Percentiles rank a stretch among this genome's conserved stretches.
phyloP scores from a whole-genome alignment of 75 land plant genomes.

The Larix kaempferi region DNA sequence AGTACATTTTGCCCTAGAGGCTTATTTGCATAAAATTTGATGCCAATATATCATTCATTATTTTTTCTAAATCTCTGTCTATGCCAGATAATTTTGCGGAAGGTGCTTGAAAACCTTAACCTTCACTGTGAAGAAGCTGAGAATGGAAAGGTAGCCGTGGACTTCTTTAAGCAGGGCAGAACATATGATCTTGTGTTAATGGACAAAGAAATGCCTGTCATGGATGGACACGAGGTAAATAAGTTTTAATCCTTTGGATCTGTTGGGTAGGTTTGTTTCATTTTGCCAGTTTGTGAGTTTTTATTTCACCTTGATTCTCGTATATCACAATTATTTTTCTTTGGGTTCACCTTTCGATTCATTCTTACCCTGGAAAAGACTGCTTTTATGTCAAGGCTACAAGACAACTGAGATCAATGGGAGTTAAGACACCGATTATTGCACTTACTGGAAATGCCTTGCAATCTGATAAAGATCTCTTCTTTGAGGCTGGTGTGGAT shows the following conservation, averaged over 20 bases:
- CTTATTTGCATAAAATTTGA: not conserved
- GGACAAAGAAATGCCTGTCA: slow-evolving; percentile 72
- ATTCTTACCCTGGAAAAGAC: not conserved
- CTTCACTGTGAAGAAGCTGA: slow-evolving; percentile 57
- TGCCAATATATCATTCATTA: not conserved
- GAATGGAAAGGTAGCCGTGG: slow-evolving; percentile 57
- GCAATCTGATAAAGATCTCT: slow-evolving; percentile 44
- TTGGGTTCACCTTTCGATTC: not conserved
- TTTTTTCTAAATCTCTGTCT: not conserved
- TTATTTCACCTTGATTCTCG: not conserved
- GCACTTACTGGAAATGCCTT: slow-evolving; percentile 54
- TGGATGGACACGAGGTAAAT: slow-evolving; percentile 65
- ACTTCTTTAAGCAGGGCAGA: slow-evolving; percentile 36
- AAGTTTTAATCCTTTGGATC: not conserved
- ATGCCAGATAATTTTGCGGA: slow-evolving; percentile 46
- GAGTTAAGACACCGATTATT: slow-evolving; percentile 58
- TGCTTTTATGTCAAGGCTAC: slow-evolving; percentile 32
- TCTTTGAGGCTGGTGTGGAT: slow-evolving; percentile 60
- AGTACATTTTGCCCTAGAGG: not conserved
- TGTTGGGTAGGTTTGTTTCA: not conserved
- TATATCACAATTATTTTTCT: not conserved
- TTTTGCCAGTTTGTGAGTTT: not conserved
- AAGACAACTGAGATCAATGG: slow-evolving; percentile 42
- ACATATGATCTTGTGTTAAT: slow-evolving; percentile 52
- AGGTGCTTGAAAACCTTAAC: slow-evolving; percentile 38